phyloP scores from a whole-genome alignment of 345 rosid genomes.

The Punica granatum region DNA sequence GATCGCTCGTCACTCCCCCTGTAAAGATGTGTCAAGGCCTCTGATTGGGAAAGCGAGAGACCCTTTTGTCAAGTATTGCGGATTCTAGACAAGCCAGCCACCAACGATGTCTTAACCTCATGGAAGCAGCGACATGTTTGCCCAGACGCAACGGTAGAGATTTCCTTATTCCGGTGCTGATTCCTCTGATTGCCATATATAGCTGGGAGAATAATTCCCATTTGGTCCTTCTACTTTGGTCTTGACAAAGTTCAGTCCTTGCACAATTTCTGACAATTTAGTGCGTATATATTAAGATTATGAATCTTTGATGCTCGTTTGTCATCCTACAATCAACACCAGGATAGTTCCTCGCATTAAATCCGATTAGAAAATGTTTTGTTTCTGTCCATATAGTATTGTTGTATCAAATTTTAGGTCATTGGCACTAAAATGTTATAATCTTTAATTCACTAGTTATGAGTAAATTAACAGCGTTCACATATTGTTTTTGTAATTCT shows the following conservation, averaged over 20 bases:
- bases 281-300: background rate
- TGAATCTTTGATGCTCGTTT: background rate
- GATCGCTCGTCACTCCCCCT: slow-evolving; percentile 1
- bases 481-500: too few species aligned
- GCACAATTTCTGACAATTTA: too few species aligned
- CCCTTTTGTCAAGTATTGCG: background rate
- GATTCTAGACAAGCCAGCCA: background rate
- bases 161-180: background rate
- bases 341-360: background rate
- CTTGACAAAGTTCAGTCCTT: background rate
- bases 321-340: background rate
- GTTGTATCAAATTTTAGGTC: too few species aligned
- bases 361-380: too few species aligned
- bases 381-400: too few species aligned
- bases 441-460: too few species aligned
- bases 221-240: background rate
- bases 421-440: too few species aligned
- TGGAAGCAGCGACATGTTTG: background rate
- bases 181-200: background rate
- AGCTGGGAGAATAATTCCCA: background rate
- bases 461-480: too few species aligned
- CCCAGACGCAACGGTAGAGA: background rate
- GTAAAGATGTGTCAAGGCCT: background rate
- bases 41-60: background rate
- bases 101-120: background rate